Evolutionary conservation across 768 basidiomycete genomes (phyloP).

Genomic region (Dacryopinax primogenitus): DNA sequence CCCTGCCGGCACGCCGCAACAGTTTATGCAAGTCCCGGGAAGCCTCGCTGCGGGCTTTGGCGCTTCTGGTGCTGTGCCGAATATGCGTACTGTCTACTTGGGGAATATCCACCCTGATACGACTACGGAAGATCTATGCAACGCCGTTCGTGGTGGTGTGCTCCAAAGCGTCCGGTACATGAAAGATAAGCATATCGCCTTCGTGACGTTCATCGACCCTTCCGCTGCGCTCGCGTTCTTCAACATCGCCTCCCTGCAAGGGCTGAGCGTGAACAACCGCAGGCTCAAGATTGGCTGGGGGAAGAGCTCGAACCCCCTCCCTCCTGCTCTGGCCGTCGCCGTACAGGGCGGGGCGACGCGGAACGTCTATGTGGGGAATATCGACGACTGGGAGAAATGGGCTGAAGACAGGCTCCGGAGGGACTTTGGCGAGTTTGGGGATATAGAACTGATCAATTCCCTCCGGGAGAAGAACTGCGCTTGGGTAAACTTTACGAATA

Average conservation of each 20-base stretch:
- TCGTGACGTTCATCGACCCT: slow-evolving; percentile 92
- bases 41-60: slow-evolving; percentile 19
- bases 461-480: slow-evolving; percentile 93
- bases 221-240: slow-evolving; percentile 87
- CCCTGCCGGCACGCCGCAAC: slow-evolving; percentile 27
- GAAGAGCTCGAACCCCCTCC: slow-evolving; percentile 80
- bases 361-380: slow-evolving; percentile 91
- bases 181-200: slow-evolving; percentile 95
- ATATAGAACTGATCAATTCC: slow-evolving; percentile 94
- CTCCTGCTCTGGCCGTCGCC: slow-evolving; percentile 70
- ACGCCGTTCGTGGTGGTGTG: slow-evolving; percentile 91
- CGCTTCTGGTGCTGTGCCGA: slow-evolving; percentile 39
- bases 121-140: slow-evolving; percentile 87
- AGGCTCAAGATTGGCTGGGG: slow-evolving; percentile 97
- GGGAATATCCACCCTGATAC: slow-evolving; percentile 97
- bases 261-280: slow-evolving; percentile 82
- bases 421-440: slow-evolving; percentile 92
- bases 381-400: slow-evolving; percentile 90
- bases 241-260: slow-evolving; percentile 81
- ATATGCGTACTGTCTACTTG: slow-evolving; percentile 77
- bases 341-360: slow-evolving; percentile 88
- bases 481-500: slow-evolving; percentile 91
- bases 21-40: slow-evolving; percentile 26
- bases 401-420: slow-evolving; percentile 77
- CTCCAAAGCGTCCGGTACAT: slow-evolving; percentile 90